Percentiles rank a stretch among this genome's conserved stretches.
phyloP scores from a whole-genome alignment of 2,329 filamentous ascomycete genomes.

The Aspergillus transmontanensis region DNA sequence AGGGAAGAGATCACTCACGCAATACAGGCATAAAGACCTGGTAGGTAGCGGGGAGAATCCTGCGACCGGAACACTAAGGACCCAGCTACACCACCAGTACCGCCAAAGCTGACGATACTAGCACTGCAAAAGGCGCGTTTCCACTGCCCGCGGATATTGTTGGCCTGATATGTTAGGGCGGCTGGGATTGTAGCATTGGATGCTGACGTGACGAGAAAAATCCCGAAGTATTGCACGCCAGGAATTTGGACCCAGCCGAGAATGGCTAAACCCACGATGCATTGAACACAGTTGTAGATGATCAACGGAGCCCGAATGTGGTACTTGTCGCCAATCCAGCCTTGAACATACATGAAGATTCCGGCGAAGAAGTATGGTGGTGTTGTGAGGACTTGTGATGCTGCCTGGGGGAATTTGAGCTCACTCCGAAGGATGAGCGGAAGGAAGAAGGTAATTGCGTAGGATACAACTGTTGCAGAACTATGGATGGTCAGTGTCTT shows the following conservation, averaged over 20 bases:
- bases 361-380: conserved; percentile 69
- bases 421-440: conserved; percentile 68
- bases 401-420: conserved; percentile 66
- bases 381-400: conserved; percentile 70
- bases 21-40: conserved; percentile 8
- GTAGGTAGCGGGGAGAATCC: conserved; percentile 26
- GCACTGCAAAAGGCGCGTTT: conserved; percentile 80
- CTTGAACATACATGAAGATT: background rate
- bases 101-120: conserved; percentile 74
- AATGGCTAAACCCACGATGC: conserved; percentile 1
- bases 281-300: background rate
- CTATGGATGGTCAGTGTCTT: background rate
- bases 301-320: background rate
- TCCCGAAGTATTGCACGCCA: conserved; percentile 4
- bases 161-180: conserved; percentile 78
- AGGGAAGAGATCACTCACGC: background rate
- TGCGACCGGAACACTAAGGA: conserved; percentile 67
- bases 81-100: conserved; percentile 76
- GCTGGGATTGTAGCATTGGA: conserved; percentile 77
- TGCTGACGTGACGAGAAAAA: conserved; percentile 62
- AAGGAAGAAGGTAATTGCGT: conserved; percentile 77
- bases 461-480: conserved; percentile 65
- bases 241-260: background rate
- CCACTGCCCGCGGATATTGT: conserved; percentile 88
- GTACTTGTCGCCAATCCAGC: conserved; percentile 1